A percentile compares a stretch with the other conserved stretches of the same genome.
Evolutionary conservation across 2,329 filamentous ascomycete genomes (phyloP).

Genomic region (Colletotrichum echinochloae): DNA sequence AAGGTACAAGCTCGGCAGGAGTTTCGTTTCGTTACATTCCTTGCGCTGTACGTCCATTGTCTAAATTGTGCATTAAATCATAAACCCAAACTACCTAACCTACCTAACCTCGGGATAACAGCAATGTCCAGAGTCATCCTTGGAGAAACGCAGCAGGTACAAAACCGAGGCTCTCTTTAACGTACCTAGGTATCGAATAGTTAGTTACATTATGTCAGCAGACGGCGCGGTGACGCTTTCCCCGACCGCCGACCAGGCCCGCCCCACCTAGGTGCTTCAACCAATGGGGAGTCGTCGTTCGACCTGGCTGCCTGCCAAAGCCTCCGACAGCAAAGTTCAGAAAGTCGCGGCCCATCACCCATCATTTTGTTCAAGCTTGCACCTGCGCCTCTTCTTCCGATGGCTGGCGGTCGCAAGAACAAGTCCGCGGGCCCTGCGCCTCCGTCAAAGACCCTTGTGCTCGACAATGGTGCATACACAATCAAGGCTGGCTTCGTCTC

Average conservation of each 20-base stretch:
- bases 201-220: slow-evolving; percentile 1
- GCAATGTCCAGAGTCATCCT: not conserved
- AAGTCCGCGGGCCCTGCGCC: slow-evolving; percentile 63
- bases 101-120: too few species aligned
- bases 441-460: slow-evolving; percentile 78
- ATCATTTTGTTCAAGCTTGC: not conserved
- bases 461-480: slow-evolving; percentile 93
- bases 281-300: not conserved
- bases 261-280: not conserved
- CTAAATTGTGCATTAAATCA: not conserved
- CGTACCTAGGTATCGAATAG: too few species aligned
- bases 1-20: not conserved
- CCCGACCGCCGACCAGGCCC: not conserved
- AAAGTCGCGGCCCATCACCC: not conserved
- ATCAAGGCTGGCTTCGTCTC: slow-evolving; percentile 88
- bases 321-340: not conserved
- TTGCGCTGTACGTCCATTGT: too few species aligned
- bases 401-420: slow-evolving; percentile 64
- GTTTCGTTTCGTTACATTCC: too few species aligned
- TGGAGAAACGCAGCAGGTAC: too few species aligned
- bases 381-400: slow-evolving; percentile 41
- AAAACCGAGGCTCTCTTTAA: too few species aligned
- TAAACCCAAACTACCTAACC: not conserved
- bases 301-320: not conserved
- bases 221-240: not conserved